A percentile compares a stretch with the other conserved stretches of the same genome.
Conservation (phyloP, 1,139 yeast genomes). For the Candida tunisiensis region DNA sequence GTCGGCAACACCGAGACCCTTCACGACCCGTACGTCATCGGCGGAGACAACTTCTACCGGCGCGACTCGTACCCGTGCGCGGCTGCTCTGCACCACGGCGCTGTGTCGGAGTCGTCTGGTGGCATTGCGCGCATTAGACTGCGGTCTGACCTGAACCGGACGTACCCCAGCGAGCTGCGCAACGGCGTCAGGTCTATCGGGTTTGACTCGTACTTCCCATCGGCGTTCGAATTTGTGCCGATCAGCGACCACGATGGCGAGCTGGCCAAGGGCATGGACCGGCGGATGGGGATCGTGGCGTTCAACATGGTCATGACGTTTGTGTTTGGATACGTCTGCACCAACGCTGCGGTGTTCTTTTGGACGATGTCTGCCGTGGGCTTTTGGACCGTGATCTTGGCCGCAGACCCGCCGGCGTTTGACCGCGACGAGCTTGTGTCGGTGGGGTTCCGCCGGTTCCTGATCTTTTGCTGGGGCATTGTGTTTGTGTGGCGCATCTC, state of each 20-base stretch:
- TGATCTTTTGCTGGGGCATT: slow-evolving; percentile 60
- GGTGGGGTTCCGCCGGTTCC: slow-evolving; percentile 50
- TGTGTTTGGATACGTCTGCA: slow-evolving; percentile 42
- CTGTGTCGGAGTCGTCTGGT: slow-evolving; percentile 55
- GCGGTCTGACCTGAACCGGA: no score
- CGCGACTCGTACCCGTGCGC: slow-evolving; percentile 87
- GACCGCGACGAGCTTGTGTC: slow-evolving; percentile 47
- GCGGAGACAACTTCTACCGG: slow-evolving; percentile 55
- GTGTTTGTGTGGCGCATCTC: slow-evolving; percentile 57
- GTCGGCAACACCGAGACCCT: slow-evolving; percentile 56
- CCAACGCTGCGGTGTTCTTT: slow-evolving; percentile 37
- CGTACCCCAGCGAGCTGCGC: slow-evolving; percentile 30
- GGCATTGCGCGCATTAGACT: slow-evolving; percentile 63
- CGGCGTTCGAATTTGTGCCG: slow-evolving; percentile 42
- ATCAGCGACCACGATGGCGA: slow-evolving; percentile 15
- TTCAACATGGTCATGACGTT: slow-evolving; percentile 35
- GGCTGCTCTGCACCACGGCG: slow-evolving; percentile 78
- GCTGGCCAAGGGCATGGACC: slow-evolving; percentile 56
- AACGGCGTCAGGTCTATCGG: slow-evolving; percentile 31
- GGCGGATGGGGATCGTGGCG: slow-evolving; percentile 38
- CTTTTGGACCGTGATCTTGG: slow-evolving; percentile 70
- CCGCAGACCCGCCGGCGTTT: slow-evolving; percentile 69
- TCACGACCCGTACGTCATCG: slow-evolving; percentile 58
- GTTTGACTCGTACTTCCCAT: slow-evolving; percentile 61
- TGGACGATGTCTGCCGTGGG: slow-evolving; percentile 55